A percentile compares a stretch with the other conserved stretches of the same genome.
These are phyloP conservation scores for Leccinum subgranulosum DNA, from an alignment of 768 basidiomycete genomes.

Conservation along the genomic window DNA sequence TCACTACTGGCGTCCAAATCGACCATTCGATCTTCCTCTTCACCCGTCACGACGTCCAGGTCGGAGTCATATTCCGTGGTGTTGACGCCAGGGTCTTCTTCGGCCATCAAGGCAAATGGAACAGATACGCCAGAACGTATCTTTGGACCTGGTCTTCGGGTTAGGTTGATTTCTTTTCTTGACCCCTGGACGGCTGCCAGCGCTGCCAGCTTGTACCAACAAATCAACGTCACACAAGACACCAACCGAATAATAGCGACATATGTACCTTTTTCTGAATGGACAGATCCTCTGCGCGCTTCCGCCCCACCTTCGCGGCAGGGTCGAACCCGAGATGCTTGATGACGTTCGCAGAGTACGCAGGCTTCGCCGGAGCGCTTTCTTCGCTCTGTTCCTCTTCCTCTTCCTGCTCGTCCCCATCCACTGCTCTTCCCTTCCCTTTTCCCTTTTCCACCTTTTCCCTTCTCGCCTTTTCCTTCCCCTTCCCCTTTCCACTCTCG, in stretches of 20 bases:
- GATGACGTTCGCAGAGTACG: slow-evolving; percentile 66
- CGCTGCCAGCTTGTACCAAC: slow-evolving; percentile 46
- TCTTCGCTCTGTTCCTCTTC: slow-evolving; percentile 14
- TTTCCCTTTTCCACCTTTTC: slow-evolving; percentile 18
- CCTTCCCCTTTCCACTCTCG: slow-evolving; percentile 14
- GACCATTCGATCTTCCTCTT: slow-evolving; percentile 15
- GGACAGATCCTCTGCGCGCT: slow-evolving; percentile 36
- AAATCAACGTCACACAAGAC: neutral
- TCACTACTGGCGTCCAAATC: slow-evolving; percentile 25
- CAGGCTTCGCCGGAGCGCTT: slow-evolving; percentile 34
- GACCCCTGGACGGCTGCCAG: slow-evolving; percentile 51
- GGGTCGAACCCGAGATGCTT: slow-evolving; percentile 81
- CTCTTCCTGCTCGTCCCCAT: neutral
- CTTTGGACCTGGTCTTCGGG: slow-evolving; percentile 59
- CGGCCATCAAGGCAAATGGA: slow-evolving; percentile 30
- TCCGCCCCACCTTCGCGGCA: slow-evolving; percentile 50
- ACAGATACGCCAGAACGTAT: slow-evolving; percentile 58
- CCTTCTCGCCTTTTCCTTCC: slow-evolving; percentile 20
- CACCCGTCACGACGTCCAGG: slow-evolving; percentile 4
- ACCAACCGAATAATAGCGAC: neutral
- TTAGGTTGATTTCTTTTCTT: slow-evolving; percentile 55
- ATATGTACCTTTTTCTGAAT: slow-evolving; percentile 57
- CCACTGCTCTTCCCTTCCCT: slow-evolving; percentile 9
- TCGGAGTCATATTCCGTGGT: slow-evolving; percentile 12
- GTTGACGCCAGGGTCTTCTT: neutral